Conservation (phyloP, 306 rosid species). For the barrel medic (Medicago truncatula) region DNA sequence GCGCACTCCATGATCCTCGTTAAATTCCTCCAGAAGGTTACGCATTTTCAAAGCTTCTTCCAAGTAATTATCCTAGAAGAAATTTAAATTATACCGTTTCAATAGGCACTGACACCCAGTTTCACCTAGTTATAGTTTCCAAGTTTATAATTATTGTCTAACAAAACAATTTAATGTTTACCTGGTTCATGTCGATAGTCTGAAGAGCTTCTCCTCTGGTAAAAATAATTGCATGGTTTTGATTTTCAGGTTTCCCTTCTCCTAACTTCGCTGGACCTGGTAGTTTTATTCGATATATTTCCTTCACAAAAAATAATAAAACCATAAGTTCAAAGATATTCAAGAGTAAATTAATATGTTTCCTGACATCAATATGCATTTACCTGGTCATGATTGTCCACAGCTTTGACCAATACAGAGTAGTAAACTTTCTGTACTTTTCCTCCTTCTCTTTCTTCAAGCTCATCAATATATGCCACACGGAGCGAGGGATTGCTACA, state of each 20-base stretch:
- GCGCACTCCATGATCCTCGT: conserved; percentile 95
- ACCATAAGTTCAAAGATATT: conserved; percentile 41
- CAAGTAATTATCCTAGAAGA: conserved; percentile 87
- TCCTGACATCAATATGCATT: conserved; percentile 41
- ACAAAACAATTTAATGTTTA: conserved; percentile 34
- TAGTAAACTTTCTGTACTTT: conserved; percentile 91
- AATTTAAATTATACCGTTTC: conserved; percentile 41
- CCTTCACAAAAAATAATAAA: conserved; percentile 59
- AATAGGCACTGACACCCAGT: conserved; percentile 40
- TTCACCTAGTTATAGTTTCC: conserved; percentile 32
- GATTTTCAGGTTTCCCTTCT: conserved; percentile 99
- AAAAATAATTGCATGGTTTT: conserved; percentile 91
- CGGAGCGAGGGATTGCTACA: conserved; percentile 91
- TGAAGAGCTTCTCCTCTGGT: conserved; percentile 99
- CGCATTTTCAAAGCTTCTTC: conserved; percentile 99
- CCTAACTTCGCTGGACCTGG: conserved; percentile 93
- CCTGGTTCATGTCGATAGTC: conserved; percentile 99
- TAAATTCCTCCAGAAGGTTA: conserved; percentile 95
- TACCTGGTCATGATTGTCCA: conserved; percentile 93
- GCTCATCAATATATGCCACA: conserved; percentile 97
- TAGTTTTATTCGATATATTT: conserved; percentile 87
- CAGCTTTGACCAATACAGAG: conserved; percentile 90
- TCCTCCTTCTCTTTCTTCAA: conserved; percentile 88
- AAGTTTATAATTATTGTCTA: conserved; percentile 24
- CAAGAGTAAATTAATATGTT: conserved; percentile 27